These are phyloP conservation scores for Fusarium gaditjirri DNA, from an alignment of 2,329 filamentous ascomycete species.

Conservation along the genomic window DNA sequence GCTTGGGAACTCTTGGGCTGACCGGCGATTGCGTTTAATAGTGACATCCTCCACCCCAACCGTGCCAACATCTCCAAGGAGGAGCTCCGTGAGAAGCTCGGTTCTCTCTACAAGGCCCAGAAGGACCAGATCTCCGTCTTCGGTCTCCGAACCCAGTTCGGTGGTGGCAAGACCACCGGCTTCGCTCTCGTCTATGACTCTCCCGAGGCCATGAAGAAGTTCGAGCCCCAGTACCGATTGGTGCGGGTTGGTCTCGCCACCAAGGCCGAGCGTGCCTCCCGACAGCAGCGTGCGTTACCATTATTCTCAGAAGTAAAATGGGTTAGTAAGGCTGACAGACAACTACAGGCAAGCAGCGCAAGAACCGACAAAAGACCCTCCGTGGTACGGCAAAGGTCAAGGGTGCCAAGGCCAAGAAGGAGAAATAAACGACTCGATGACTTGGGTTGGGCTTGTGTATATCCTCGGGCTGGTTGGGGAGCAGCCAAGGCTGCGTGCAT, in stretches of 20 bases:
- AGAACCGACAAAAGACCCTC: slow-evolving; percentile 99
- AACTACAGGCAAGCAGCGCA: slow-evolving; percentile 95
- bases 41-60: slow-evolving; percentile 99
- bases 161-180: slow-evolving; percentile 99
- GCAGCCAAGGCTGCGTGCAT: slow-evolving; percentile 44
- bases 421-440: slow-evolving; percentile 72
- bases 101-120: slow-evolving; percentile 96
- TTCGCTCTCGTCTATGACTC: slow-evolving; percentile 99
- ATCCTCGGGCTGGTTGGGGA: slow-evolving; percentile 46
- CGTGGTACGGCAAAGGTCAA: slow-evolving; percentile 98
- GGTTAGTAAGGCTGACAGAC: slow-evolving; percentile 15
- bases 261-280: slow-evolving; percentile 97
- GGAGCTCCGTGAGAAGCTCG: slow-evolving; percentile 95
- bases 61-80: slow-evolving; percentile 99
- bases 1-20: slow-evolving; percentile 40
- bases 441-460: slow-evolving; percentile 46
- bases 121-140: slow-evolving; percentile 99
- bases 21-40: slow-evolving; percentile 55
- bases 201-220: slow-evolving; percentile 98
- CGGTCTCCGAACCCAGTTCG: slow-evolving; percentile 97
- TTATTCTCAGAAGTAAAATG: too few species aligned
- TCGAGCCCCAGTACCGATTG: slow-evolving; percentile 98
- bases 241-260: slow-evolving; percentile 90
- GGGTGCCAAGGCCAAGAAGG: slow-evolving; percentile 95
- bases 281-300: slow-evolving; percentile 93